Evolutionary conservation across 2,329 filamentous ascomycete genomes (phyloP), one percentile per base, ranked within the genome.

Genomic region (Paramyrothecium roridum): DNA sequence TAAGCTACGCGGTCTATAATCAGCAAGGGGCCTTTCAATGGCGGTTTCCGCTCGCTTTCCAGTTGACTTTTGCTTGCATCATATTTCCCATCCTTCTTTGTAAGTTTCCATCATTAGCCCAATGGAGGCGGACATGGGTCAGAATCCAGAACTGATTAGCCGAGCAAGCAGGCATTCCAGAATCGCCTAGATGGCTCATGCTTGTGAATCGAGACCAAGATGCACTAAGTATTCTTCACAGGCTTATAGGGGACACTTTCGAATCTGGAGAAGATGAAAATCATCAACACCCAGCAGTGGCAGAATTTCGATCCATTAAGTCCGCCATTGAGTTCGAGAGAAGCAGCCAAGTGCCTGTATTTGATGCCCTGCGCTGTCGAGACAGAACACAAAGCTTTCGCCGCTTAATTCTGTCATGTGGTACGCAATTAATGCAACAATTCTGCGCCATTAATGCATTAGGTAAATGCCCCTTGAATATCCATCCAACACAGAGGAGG

Each of bases 371-470:
- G 4, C 59, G 64, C n/a, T 70, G 66, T 57, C 64, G 69, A 47
- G 73, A 75, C 59, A 67, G 69, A 62, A 71, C 70, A 1, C 70
- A 74, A 55, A 70, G 63, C 47, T 59, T 76, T 45, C 65, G 73
- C 2, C 65, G 73, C 4, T 56, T 76, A 2, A 55, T 76, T 19
- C 55, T 75, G 1, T 69, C 67, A 3, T 75, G 71, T 37, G 82
- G 82, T 1, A 80, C 81, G 0, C 73, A 77, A 47, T 70, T 77
- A 48, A 76, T 76, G 70, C 75, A 77, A 54, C 73, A 76, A 45
- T 75, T 77, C 58, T 84, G 66, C 26, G 72, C 71, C n/a, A 71
- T 76, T 19, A 75, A 76, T 47, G 70, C 70, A 11, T 56, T 74
- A 58, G 73, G 73, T 47, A 47, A 47, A 19, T 8, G 16, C 8